Evolutionary conservation across 1,284 basidiomycete species (phyloP).

Genomic region (Puccinia hordei): DNA sequence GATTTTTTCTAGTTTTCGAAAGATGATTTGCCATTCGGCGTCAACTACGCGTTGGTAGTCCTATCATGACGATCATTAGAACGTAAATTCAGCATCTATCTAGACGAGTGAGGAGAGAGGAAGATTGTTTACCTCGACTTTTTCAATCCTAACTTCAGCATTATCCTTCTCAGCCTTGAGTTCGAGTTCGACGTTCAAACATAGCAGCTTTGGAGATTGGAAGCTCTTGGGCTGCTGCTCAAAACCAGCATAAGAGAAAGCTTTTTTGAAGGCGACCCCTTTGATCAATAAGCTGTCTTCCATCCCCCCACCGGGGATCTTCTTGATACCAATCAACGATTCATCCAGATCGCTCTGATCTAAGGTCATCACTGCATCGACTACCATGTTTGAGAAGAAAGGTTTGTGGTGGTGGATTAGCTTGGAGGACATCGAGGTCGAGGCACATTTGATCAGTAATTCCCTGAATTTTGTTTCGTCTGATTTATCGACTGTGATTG

Average conservation of each 20-base stretch:
- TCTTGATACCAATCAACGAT: slow-evolving; percentile 96
- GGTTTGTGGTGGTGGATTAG: slow-evolving; percentile 98
- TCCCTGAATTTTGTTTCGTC: slow-evolving; percentile 87
- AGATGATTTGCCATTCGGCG: slow-evolving; percentile 99
- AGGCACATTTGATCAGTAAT: slow-evolving; percentile 90
- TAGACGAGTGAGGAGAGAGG: background rate
- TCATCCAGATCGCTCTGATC: slow-evolving; percentile 95
- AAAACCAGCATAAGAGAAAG: slow-evolving; percentile 97
- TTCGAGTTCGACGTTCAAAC: slow-evolving; percentile 96
- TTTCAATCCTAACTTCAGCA: slow-evolving; percentile 94
- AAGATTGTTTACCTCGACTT: slow-evolving; percentile 67
- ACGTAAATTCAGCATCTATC: background rate
- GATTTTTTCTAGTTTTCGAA: slow-evolving; percentile 93
- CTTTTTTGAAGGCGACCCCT: slow-evolving; percentile 99
- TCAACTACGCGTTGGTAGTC: slow-evolving; percentile 99
- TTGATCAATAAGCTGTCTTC: slow-evolving; percentile 79
- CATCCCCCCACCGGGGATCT: slow-evolving; percentile 98
- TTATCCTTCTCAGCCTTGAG: slow-evolving; percentile 99
- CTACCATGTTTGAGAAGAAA: slow-evolving; percentile 98
- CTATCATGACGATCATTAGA: slow-evolving; percentile 50
- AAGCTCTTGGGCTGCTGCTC: slow-evolving; percentile 98
- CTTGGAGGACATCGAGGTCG: slow-evolving; percentile 99
- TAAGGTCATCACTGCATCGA: slow-evolving; percentile 88
- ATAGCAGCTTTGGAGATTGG: slow-evolving; percentile 82
- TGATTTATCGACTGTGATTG: slow-evolving; percentile 85